Conservation (phyloP, 108 stramenopile species). For the Discostella pseudostelligera region DNA sequence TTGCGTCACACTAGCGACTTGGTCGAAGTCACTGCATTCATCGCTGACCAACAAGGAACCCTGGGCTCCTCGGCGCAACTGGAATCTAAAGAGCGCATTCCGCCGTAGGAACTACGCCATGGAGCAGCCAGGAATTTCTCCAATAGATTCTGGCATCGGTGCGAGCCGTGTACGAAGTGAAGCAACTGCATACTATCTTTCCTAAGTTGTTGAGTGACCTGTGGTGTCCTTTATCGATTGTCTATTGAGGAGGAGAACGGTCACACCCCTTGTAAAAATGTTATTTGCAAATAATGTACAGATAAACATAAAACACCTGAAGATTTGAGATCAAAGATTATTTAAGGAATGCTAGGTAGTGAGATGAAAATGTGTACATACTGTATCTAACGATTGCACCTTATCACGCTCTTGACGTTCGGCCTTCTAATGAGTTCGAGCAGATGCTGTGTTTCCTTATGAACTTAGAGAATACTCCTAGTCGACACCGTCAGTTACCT, state of each 20-base stretch:
- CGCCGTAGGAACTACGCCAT: neutral
- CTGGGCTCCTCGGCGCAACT: conserved; percentile 26
- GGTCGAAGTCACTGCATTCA: conserved; percentile 21
- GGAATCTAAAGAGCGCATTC: neutral
- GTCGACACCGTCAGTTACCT: no score
- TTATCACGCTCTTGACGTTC: no score
- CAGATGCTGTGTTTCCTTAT: no score
- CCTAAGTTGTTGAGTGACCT: neutral
- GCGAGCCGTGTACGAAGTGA: conserved; percentile 4
- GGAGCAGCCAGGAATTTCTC: neutral
- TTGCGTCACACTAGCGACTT: conserved; percentile 16
- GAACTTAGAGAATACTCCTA: no score
- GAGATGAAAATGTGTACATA: no score
- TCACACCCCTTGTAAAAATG: neutral
- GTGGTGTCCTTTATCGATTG: neutral
- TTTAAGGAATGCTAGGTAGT: no score
- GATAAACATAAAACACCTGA: neutral
- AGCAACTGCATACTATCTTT: conserved; percentile 5
- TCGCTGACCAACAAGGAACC: conserved; percentile 23
- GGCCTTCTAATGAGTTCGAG: no score
- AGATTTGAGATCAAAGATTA: no score
- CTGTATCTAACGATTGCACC: no score
- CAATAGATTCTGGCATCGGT: conserved; percentile 1
- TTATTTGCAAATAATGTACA: conserved; percentile 7
- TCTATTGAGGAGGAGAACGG: no score